These are phyloP conservation scores for Bruguiera hainesii DNA, from an alignment of 441 rosid genomes.

Conservation along the genomic window DNA sequence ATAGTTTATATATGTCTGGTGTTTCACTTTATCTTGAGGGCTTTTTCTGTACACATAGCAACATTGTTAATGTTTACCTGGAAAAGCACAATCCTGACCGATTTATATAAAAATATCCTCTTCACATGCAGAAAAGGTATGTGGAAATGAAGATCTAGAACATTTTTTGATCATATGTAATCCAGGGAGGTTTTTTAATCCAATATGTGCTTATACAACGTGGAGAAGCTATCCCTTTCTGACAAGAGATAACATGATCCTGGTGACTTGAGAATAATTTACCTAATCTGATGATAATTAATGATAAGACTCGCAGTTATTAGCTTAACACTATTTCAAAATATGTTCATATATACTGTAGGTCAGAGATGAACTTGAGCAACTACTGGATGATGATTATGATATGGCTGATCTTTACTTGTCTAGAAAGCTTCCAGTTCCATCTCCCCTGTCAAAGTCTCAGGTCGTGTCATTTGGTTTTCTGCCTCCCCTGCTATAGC, in stretches of 20 bases:
- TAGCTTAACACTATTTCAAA: background rate
- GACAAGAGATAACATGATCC: background rate
- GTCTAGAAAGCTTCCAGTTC: slow-evolving; percentile 71
- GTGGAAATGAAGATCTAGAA: background rate
- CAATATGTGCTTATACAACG: background rate
- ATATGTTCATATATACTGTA: slow-evolving; percentile 25
- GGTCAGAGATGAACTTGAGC: slow-evolving; percentile 98
- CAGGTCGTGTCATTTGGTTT: slow-evolving; percentile 69
- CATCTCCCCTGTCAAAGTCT: slow-evolving; percentile 69
- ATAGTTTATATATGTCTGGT: background rate
- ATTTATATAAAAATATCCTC: too few species aligned
- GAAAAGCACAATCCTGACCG: too few species aligned
- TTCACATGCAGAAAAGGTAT: too few species aligned
- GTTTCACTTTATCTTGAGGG: too few species aligned
- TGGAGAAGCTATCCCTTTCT: background rate
- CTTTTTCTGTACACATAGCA: too few species aligned
- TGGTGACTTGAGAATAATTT: background rate
- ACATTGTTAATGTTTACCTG: too few species aligned
- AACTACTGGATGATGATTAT: slow-evolving; percentile 90
- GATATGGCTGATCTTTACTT: slow-evolving; percentile 98
- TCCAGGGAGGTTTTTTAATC: background rate
- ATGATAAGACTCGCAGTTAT: background rate
- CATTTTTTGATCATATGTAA: background rate
- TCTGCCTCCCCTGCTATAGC: slow-evolving; percentile 77
- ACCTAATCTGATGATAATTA: background rate